Base-by-base conservation (phyloP, 2,329 filamentous ascomycete genomes). In the Chaetomium globosum region DNA sequence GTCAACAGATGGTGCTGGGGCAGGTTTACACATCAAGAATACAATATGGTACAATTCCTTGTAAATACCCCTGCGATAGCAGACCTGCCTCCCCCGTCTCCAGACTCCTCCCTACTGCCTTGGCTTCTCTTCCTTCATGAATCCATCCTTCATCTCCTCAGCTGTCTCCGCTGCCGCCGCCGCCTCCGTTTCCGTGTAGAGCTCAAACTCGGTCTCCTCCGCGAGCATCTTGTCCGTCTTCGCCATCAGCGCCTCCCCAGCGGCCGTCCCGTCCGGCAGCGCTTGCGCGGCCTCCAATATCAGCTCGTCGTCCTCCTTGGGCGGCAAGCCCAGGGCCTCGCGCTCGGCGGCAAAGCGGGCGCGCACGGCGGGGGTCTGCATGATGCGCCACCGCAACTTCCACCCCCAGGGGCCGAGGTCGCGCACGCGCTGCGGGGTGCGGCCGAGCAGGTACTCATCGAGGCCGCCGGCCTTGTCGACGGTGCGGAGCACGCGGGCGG, bases 391-490 rank as follows among this genome's bases (percentile, higher is more conserved):
- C 69, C 95, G 83, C 73, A 99, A 80, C 72, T 89, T 87, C 95
- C 95, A 99, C 7, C 95, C 95, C 70, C 89, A 89, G 60, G 94
- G 87, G 5, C 95, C 95, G 64, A 99, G 82, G 77, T 97, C 92
- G 80, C 89, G 91, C 74, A 98, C 84, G 69, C 95, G 85, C 49
- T 83, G 84, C 19, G 89, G 81, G 79, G 92, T 95, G 75, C 87
- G 85, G 71, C 92, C 93, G 51, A 97, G 82, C 54, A 99, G 82
- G 79, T 99, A 99, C 74, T 93, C 88, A 77, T 99, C 95, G 69
- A 99, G 82, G 8, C 95, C 93, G 66, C 94, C 94, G 68, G 89
- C 87, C 75, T 93, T 94, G 75, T 92, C 88, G 74, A 98, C 91
- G 43, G 87, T 89, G 74, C 86, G 83, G 71, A 90, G 81, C 30